Evolutionary conservation across 805 yeast species (phyloP), one percentile per base, ranked within the genome.

Genomic region (Suhomyces kilbournensis): DNA sequence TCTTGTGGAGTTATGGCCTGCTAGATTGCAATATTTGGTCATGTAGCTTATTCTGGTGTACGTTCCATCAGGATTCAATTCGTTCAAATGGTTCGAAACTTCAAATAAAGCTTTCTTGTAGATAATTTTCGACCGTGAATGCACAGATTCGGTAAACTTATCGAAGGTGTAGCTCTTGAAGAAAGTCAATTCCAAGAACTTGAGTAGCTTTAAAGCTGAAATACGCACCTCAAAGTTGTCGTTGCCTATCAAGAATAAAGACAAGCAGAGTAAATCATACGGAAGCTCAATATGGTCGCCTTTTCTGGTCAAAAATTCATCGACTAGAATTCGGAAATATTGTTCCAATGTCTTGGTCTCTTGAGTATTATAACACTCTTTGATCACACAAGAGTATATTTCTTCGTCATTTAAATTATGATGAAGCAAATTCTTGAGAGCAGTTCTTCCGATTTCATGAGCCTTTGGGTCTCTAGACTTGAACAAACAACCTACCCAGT

Each of bases 91-190:
- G 7, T 85, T 79, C 0, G 97, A 86, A 20, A 92, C 72, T 50
- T 88, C 90, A 58, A 87, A 86, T 51, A 93, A 79, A 0, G 96
- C 96, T 42, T 93, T 84, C 63, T 91, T 91, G 72, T 87, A 92
- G 4, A 94, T 90, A 6, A 90, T 88, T 59, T 87, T 83, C 6
- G 96, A 86, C 32, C 82, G 78, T 56, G 90, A 88, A 48, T 86
- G 81, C 12, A 90, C 80, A 35, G 89, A 78, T 62, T 89, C 93
- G 34, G 82, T 79, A 63, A 82, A 89, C 20, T 79, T 79, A 7
- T 78, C 78, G 20, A 62, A 51, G 14, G 79, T 76, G 0, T 83
- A 74, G 1, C 84, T 76, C 32, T 81, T 79, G 46, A 64, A 60
- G 43, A 56, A 59, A 22, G 60, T 60, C 38, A 74, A 68, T 63